phyloP scores from a whole-genome alignment of 2,329 filamentous ascomycete species.

The Paracoccidioides brasiliensis region DNA sequence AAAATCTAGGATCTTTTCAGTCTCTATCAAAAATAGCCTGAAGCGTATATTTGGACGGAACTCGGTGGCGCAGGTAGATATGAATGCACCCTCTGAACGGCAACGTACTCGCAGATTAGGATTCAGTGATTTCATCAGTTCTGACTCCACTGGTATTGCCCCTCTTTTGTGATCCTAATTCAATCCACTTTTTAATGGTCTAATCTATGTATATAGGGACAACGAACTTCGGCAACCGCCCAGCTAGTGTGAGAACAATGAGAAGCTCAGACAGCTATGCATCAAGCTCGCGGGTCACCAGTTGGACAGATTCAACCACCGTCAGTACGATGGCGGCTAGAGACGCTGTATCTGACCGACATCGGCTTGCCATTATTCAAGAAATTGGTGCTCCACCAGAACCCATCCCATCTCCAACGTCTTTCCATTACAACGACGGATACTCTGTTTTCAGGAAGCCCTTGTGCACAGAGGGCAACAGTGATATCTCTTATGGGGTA shows the following conservation, averaged over 20 bases:
- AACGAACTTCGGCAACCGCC: not conserved
- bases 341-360: constrained; percentile 18
- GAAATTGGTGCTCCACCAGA: constrained; percentile 25
- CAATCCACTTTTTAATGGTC: not conserved
- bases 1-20: constrained; percentile 28
- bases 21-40: constrained; percentile 30
- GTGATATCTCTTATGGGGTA: constrained; percentile 9
- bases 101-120: constrained; percentile 14
- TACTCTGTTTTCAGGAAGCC: constrained; percentile 20
- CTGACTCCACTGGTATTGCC: constrained; percentile 5
- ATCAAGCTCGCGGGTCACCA: constrained; percentile 34
- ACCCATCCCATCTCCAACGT: constrained; percentile 15
- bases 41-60: constrained; percentile 29
- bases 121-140: constrained; percentile 13
- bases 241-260: constrained; percentile 15
- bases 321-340: constrained; percentile 27
- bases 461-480: constrained; percentile 12
- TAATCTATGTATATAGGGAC: not conserved
- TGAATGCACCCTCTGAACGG: constrained; percentile 13
- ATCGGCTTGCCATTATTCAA: constrained; percentile 32
- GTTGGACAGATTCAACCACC: constrained; percentile 37
- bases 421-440: constrained; percentile 15
- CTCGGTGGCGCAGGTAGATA: constrained; percentile 12
- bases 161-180: not conserved
- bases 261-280: constrained; percentile 24